phyloP scores from a whole-genome alignment of 2,329 filamentous ascomycete species.

The Phoma sp. region DNA sequence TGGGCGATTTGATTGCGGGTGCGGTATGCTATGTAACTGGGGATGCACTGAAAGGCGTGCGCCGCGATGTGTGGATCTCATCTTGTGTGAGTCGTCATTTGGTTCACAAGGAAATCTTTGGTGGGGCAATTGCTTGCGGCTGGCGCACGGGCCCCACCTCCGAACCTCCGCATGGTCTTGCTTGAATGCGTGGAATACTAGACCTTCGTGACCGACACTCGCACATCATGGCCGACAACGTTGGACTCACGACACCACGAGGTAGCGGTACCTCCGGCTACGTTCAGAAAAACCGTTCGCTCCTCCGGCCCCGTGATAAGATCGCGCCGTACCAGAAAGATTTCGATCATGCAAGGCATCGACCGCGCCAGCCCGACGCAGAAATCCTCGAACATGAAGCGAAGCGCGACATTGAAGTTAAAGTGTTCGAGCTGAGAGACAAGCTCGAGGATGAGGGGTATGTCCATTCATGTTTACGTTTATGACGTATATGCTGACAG shows the following conservation, averaged over 20 bases:
- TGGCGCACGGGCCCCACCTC: slow-evolving; percentile 33
- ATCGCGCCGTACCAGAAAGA: slow-evolving; percentile 78
- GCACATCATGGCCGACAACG: slow-evolving; percentile 86
- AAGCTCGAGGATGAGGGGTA: slow-evolving; percentile 89
- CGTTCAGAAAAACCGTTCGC: slow-evolving; percentile 93
- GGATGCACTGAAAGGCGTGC: neutral
- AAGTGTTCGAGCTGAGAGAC: slow-evolving; percentile 89
- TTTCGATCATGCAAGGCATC: slow-evolving; percentile 73
- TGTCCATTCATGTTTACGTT: slow-evolving; percentile 30
- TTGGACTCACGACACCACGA: slow-evolving; percentile 91
- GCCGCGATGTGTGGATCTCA: slow-evolving; percentile 26
- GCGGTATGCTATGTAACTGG: slow-evolving; percentile 20
- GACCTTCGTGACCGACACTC: slow-evolving; percentile 5
- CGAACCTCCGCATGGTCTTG: slow-evolving; percentile 26
- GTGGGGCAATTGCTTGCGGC: slow-evolving; percentile 32
- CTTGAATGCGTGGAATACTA: neutral
- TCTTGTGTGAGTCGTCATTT: slow-evolving; percentile 35
- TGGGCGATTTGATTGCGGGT: slow-evolving; percentile 13
- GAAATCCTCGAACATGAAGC: slow-evolving; percentile 94
- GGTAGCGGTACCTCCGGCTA: slow-evolving; percentile 97
- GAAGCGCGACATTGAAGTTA: slow-evolving; percentile 88
- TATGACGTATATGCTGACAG: slow-evolving; percentile 22
- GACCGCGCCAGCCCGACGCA: slow-evolving; percentile 84
- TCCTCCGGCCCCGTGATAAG: slow-evolving; percentile 83
- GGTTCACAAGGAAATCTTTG: slow-evolving; percentile 29